Percentiles rank a stretch among this genome's conserved stretches.
Evolutionary conservation across 1,284 basidiomycete species (phyloP).

Genomic region (Irpex lacteus): DNA sequence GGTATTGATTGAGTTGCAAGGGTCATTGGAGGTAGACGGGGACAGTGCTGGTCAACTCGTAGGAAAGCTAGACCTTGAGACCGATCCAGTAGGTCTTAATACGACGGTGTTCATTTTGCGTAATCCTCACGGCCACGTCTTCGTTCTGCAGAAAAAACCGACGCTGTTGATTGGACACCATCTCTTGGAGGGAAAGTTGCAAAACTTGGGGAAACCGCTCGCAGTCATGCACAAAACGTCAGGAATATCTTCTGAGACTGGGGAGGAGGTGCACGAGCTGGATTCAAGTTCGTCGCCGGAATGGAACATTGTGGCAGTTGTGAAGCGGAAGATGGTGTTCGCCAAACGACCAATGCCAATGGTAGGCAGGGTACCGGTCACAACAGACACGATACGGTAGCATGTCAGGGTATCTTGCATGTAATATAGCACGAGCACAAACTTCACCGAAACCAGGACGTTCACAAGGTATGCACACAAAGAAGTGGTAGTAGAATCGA

Average conservation of each 20-base stretch:
- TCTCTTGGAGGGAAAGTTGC: slow-evolving; percentile 84
- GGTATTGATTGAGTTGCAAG: slow-evolving; percentile 76
- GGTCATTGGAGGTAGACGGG: slow-evolving; percentile 62
- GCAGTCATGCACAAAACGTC: slow-evolving; percentile 56
- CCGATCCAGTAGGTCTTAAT: slow-evolving; percentile 20
- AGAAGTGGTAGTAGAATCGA: no score
- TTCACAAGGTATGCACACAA: no score
- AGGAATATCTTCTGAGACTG: slow-evolving; percentile 10
- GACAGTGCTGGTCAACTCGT: slow-evolving; percentile 58
- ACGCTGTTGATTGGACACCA: slow-evolving; percentile 85
- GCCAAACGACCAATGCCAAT: slow-evolving; percentile 76
- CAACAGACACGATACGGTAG: not conserved
- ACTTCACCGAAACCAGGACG: no score
- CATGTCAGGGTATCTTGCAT: not conserved
- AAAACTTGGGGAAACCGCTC: slow-evolving; percentile 72
- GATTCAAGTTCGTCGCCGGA: slow-evolving; percentile 26
- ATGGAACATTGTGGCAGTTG: slow-evolving; percentile 55
- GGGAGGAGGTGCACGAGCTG: slow-evolving; percentile 29
- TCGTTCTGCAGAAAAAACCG: slow-evolving; percentile 56
- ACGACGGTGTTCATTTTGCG: not conserved
- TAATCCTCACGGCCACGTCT: not conserved
- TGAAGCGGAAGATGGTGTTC: slow-evolving; percentile 78
- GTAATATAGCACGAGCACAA: no score
- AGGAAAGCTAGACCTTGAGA: slow-evolving; percentile 52
- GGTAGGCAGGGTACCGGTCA: slow-evolving; percentile 22